Percentiles rank a stretch among this genome's conserved stretches.
Conservation (phyloP, 1,284 basidiomycete genomes). For the Sphagnurus paluster region DNA sequence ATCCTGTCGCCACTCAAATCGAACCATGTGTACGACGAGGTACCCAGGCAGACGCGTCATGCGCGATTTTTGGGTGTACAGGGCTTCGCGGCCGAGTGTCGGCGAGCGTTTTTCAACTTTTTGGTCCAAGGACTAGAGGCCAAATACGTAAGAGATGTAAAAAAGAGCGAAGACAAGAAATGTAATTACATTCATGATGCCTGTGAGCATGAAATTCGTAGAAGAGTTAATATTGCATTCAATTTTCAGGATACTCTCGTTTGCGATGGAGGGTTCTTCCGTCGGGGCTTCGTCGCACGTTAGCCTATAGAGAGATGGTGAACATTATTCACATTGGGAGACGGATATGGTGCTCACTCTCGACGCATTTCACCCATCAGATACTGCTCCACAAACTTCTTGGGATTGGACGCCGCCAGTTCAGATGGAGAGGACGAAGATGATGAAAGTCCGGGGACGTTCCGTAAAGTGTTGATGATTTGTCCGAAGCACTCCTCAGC, state of each 20-base stretch:
- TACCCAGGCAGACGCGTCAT: slow-evolving; percentile 85
- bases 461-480: slow-evolving; percentile 78
- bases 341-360: slow-evolving; percentile 56
- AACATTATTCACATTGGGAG: slow-evolving; percentile 3
- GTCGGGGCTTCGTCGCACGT: slow-evolving; percentile 81
- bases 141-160: not conserved
- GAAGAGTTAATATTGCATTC: slow-evolving; percentile 88
- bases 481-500: slow-evolving; percentile 95
- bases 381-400: slow-evolving; percentile 81
- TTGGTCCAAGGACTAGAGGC: slow-evolving; percentile 75
- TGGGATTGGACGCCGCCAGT: slow-evolving; percentile 24
- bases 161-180: not conserved
- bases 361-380: slow-evolving; percentile 82
- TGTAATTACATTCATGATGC: slow-evolving; percentile 77
- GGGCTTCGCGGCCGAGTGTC: slow-evolving; percentile 76
- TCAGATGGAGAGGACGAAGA: slow-evolving; percentile 21
- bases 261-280: slow-evolving; percentile 65
- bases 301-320: slow-evolving; percentile 51
- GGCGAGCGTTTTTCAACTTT: slow-evolving; percentile 87
- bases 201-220: slow-evolving; percentile 90
- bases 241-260: slow-evolving; percentile 84
- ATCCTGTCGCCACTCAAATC: slow-evolving; percentile 94
- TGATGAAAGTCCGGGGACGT: slow-evolving; percentile 48
- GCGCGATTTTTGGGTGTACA: slow-evolving; percentile 84
- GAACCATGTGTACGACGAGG: slow-evolving; percentile 89